Evolutionary conservation across 352 stramenopile genomes (phyloP), one percentile per base, ranked within the genome.

Genomic region (Thraustochytrium sp.): DNA sequence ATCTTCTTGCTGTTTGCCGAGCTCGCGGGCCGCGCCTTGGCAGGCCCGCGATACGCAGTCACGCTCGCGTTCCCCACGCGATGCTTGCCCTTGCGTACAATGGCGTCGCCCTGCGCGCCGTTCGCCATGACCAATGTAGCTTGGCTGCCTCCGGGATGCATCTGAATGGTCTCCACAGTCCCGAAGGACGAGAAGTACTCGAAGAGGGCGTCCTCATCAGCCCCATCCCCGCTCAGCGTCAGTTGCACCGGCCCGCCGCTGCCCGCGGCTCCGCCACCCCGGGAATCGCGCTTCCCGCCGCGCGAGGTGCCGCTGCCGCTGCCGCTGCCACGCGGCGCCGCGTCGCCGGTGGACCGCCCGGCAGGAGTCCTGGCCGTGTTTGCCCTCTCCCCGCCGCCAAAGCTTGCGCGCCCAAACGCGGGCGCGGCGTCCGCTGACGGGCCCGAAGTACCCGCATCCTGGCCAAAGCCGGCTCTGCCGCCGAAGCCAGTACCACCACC

Each of bases 151-250:
- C 26, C 36, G 23, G 59, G 26, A 72, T 29, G 40, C 8, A 72
- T 26, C 46, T 72, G 59, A 21, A 49, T 31, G 16, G 26, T 42
- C 46, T 72, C 59, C 23, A 72, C 40, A 29, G 59, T 0, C 4
- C 59, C 59, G 46, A 72, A 72, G 26, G 42, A 16, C 4, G 59
- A 72, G 46, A 72, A 72, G 36, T 72, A 44, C 59, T 72, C 59
- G 3, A 72, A 72, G 11, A 72, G 34, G 46, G n/a, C 59, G 36
- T 72, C 59, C n/a, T 72, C 59, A 26, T 72, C 59, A 21, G 2
- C 36, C 26, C 26, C 13, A 11, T 21, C 40, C 9, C 34, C 59
- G 3, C 40, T 38, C 13, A 44, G 40, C 3, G 59, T 11, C 26
- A 72, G 59, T 13, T 44, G 26, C 16, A 72, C 59, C 31, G 55